A percentile compares a stretch with the other conserved stretches of the same genome.
phyloP scores from a whole-genome alignment of 495 filamentous ascomycete genomes.

The Neurospora sp. region DNA sequence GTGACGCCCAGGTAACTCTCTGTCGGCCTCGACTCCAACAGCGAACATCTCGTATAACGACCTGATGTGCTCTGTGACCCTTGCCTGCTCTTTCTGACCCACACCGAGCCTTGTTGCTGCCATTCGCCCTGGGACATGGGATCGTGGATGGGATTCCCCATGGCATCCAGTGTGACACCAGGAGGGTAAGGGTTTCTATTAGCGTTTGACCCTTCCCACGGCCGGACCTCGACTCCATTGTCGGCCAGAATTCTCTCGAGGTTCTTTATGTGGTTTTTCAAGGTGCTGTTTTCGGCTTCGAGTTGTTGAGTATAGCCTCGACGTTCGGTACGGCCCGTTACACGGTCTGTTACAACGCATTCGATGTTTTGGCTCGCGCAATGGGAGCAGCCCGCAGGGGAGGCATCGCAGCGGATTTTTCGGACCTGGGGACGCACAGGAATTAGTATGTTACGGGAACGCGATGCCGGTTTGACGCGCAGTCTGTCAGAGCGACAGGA shows the following conservation, averaged over 20 bases:
- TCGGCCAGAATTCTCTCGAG: slow-evolving; percentile 37
- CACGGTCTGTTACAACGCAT: slow-evolving; percentile 76
- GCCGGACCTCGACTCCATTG: slow-evolving; percentile 29
- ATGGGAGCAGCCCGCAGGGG: slow-evolving; percentile 61
- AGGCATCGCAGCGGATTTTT: slow-evolving; percentile 74
- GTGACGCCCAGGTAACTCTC: slow-evolving; percentile 68
- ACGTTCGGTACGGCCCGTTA: slow-evolving; percentile 71
- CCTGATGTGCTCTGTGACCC: slow-evolving; percentile 1
- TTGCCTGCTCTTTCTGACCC: slow-evolving; percentile 31
- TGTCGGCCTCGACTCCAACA: slow-evolving; percentile 33
- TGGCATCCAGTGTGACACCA: slow-evolving; percentile 15
- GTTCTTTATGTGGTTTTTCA: slow-evolving; percentile 39
- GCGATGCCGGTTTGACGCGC: background rate
- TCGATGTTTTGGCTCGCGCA: slow-evolving; percentile 60
- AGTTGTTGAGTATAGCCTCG: slow-evolving; percentile 63
- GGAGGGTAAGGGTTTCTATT: slow-evolving; percentile 19
- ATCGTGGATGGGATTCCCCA: slow-evolving; percentile 21
- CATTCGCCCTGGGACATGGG: slow-evolving; percentile 27
- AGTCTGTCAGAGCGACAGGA: background rate
- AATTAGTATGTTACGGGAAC: background rate
- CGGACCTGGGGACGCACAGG: slow-evolving; percentile 45
- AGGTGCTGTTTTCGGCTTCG: slow-evolving; percentile 45
- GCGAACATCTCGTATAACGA: slow-evolving; percentile 18
- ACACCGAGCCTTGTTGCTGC: slow-evolving; percentile 38
- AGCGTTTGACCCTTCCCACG: slow-evolving; percentile 23